Evolutionary conservation across 768 basidiomycete species (phyloP).

Genomic region (Termitomyces eurrhizus): DNA sequence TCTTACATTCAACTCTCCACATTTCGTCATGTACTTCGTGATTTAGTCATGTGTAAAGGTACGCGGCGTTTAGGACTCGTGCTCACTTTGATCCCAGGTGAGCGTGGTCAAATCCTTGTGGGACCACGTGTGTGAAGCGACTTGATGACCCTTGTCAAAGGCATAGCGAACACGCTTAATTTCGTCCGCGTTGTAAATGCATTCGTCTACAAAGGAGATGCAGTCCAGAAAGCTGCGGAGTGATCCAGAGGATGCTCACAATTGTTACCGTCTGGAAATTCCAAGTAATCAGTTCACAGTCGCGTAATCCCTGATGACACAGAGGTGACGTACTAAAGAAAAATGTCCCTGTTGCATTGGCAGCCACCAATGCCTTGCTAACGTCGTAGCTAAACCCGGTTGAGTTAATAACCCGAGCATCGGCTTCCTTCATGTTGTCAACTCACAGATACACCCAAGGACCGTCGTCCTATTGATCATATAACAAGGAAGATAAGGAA

Average conservation of each 20-base stretch:
- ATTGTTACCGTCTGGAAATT: constrained; percentile 33
- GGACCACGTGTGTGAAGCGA: constrained; percentile 44
- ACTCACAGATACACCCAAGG: constrained; percentile 20
- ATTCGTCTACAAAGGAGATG: constrained; percentile 23
- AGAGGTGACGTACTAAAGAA: constrained; percentile 35
- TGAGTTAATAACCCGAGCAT: neutral
- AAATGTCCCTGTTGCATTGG: constrained; percentile 37
- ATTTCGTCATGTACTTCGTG: constrained; percentile 39
- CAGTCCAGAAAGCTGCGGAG: neutral
- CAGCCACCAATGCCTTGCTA: constrained; percentile 29
- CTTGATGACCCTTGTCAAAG: constrained; percentile 36
- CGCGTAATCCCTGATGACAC: neutral
- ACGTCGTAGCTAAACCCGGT: constrained; percentile 27
- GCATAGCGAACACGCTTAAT: constrained; percentile 32
- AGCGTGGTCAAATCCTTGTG: constrained; percentile 37
- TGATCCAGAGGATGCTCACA: constrained; percentile 20
- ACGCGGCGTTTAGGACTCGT: neutral
- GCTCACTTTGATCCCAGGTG: constrained; percentile 36
- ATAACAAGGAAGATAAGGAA: neutral
- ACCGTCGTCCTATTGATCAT: constrained; percentile 15
- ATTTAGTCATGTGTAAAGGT: neutral
- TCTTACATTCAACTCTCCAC: constrained; percentile 41
- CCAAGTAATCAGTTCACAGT: neutral
- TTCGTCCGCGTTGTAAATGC: constrained; percentile 34
- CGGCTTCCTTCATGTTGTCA: neutral